Base-by-base conservation (phyloP, 306 rosid species). In the Lathyrus sativus region DNA sequence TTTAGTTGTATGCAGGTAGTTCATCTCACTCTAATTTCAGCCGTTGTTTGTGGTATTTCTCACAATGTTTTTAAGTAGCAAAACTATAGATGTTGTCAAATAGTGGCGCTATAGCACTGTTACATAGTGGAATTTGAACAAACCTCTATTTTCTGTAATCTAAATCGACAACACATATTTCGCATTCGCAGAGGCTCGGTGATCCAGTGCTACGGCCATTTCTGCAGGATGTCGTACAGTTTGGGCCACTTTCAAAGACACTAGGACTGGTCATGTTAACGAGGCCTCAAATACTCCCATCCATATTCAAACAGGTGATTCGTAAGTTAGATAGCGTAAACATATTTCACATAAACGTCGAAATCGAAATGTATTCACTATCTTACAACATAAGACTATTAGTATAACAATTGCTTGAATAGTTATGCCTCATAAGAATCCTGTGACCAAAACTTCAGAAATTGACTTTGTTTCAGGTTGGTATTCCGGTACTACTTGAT, bases 211-310 rank as follows among this genome's bases (percentile, higher is more conserved):
- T 90, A 4, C 76, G 91, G 41, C 98, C 98, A 24, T 93, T 93
- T 81, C 95, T 93, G 67, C 98, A 90, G 97, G 97, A 93, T 84
- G 97, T 93, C 64, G 97, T 93, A 43, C 97, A 93, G 78, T 93
- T 93, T 76, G 88, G 89, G 7, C 83, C 98, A 76, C 95, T 93
- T 46, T 85, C 98, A 42, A 87, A 88, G 87, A 90, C 98, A 59
- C 73, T 93, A 64, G 98, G 96, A 31, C 69, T 93, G 61, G 97
- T 93, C 67, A 86, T 90, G 98, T 70, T 93, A 79, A 86, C 86
- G 51, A 86, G 74, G 56, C 96, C 98, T 82, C 90, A 85, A 73
- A 83, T 93, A 68, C 79, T 93, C 56, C 98, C 98, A 59, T 88
- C 90, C 57, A 93, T 93, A 79, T 90, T 90, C 81, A 78, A 83